These are phyloP conservation scores for Lentinula raphanica DNA, from an alignment of 768 basidiomycete species.

Conservation along the genomic window DNA sequence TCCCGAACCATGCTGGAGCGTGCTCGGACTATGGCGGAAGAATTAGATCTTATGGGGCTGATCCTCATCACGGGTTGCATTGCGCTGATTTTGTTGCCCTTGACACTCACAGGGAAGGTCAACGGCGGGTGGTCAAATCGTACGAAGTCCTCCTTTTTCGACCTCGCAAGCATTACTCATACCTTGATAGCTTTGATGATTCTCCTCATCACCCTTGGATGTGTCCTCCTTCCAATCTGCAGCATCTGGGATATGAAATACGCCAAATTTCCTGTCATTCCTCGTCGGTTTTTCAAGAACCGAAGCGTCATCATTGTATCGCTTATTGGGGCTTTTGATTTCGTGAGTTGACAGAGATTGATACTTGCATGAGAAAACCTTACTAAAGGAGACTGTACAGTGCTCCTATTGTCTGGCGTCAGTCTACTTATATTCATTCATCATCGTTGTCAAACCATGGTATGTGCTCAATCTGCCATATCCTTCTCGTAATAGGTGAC, in stretches of 20 bases:
- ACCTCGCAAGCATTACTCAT: neutral
- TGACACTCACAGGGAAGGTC: slow-evolving; percentile 42
- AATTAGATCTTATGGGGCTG: slow-evolving; percentile 49
- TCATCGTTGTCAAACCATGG: slow-evolving; percentile 49
- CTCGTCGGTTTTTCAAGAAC: slow-evolving; percentile 54
- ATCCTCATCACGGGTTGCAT: slow-evolving; percentile 43
- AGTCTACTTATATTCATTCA: slow-evolving; percentile 71
- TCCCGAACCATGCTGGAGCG: slow-evolving; percentile 14
- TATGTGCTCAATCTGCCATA: slow-evolving; percentile 8
- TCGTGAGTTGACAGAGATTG: slow-evolving; percentile 29
- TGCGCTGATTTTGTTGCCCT: slow-evolving; percentile 48
- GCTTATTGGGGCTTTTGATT: slow-evolving; percentile 60
- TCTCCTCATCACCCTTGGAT: slow-evolving; percentile 45
- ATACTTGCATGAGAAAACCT: slow-evolving; percentile 1
- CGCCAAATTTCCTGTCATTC: slow-evolving; percentile 55
- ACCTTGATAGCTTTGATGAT: slow-evolving; percentile 39
- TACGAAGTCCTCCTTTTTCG: slow-evolving; percentile 20
- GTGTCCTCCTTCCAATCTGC: slow-evolving; percentile 36
- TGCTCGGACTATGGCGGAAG: slow-evolving; percentile 20
- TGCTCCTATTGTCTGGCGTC: slow-evolving; percentile 63
- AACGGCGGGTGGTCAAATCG: slow-evolving; percentile 41
- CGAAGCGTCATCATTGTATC: slow-evolving; percentile 54
- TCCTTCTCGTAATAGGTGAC: neutral
- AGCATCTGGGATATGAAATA: slow-evolving; percentile 43
- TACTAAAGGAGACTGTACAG: slow-evolving; percentile 21